Conservation (phyloP, 2,329 filamentous ascomycete species). For the Nannizziopsis arthrosporioides region DNA sequence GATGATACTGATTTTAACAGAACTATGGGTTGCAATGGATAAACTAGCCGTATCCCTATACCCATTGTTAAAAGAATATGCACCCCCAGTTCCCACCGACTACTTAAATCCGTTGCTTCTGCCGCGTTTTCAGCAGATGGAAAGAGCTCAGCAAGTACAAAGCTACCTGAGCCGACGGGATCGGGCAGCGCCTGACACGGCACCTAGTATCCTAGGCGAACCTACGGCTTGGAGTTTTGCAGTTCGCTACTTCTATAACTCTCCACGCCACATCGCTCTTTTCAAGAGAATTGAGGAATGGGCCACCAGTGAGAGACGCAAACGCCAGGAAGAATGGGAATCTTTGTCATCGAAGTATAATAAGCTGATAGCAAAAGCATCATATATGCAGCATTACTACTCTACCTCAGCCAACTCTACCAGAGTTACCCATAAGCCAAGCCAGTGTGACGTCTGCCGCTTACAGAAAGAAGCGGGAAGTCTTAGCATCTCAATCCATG, state of each 20-base stretch:
- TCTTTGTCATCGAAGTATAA: constrained; percentile 18
- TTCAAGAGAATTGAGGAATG: constrained; percentile 28
- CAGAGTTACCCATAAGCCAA: constrained; percentile 21
- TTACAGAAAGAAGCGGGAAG: constrained; percentile 22
- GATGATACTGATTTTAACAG: constrained; percentile 46
- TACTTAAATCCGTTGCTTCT: constrained; percentile 39
- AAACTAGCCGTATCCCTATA: constrained; percentile 30
- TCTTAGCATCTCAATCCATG: constrained; percentile 40
- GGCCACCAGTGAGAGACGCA: constrained; percentile 29
- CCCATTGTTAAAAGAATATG: constrained; percentile 39
- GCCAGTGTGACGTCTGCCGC: background rate
- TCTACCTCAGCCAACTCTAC: constrained; percentile 10
- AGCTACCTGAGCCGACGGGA: constrained; percentile 34
- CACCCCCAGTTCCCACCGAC: constrained; percentile 32
- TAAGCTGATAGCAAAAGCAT: constrained; percentile 17
- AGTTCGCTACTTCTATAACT: constrained; percentile 40
- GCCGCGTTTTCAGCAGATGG: constrained; percentile 35
- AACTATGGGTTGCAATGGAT: constrained; percentile 51
- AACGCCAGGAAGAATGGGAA: constrained; percentile 25
- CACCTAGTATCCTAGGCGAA: constrained; percentile 28
- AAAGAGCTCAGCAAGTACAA: constrained; percentile 38
- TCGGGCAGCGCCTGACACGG: constrained; percentile 11
- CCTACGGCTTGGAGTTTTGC: constrained; percentile 35
- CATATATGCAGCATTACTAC: background rate
- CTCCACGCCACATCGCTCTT: constrained; percentile 29